These are phyloP conservation scores for Fragilariopsis cylindrus DNA, from an alignment of 108 stramenopile genomes.

Conservation along the genomic window DNA sequence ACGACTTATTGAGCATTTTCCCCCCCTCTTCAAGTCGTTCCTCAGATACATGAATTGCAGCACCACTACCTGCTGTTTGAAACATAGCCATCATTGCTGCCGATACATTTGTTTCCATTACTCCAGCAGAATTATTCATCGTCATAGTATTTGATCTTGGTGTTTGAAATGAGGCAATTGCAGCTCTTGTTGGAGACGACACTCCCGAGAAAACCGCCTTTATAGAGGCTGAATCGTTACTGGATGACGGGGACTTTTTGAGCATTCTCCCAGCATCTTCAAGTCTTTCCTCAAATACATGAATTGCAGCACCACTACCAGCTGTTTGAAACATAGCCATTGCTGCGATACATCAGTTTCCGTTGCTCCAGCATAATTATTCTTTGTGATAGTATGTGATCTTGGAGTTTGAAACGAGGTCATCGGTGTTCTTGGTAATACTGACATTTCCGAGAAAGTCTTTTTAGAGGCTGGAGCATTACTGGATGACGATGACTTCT, in stretches of 20 bases:
- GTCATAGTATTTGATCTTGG: neutral
- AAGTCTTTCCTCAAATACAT: constrained; percentile 25
- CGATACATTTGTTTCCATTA: neutral
- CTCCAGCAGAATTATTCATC: neutral
- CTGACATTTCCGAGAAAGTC: neutral
- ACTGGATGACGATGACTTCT: neutral
- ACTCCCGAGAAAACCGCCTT: too few relatives aligned
- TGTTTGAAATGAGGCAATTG: neutral
- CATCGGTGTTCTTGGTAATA: neutral
- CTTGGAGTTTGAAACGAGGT: constrained; percentile 3
- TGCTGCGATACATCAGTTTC: neutral
- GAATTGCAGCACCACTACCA: constrained; percentile 20
- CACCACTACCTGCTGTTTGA: constrained; percentile 31
- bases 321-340: constrained; percentile 20
- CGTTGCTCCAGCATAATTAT: neutral
- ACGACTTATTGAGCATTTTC: constrained; percentile 5
- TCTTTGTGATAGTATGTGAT: constrained; percentile 19
- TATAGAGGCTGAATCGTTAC: neutral
- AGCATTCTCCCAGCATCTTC: constrained; percentile 19
- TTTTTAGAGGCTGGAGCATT: neutral
- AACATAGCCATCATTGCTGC: constrained; percentile 9
- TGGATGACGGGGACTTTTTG: neutral
- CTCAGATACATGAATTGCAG: constrained; percentile 21
- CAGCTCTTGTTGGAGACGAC: neutral
- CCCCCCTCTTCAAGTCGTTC: constrained; percentile 27